phyloP scores from a whole-genome alignment of 176 grass and related monocot species.

The bread wheat (Triticum aestivum) region DNA sequence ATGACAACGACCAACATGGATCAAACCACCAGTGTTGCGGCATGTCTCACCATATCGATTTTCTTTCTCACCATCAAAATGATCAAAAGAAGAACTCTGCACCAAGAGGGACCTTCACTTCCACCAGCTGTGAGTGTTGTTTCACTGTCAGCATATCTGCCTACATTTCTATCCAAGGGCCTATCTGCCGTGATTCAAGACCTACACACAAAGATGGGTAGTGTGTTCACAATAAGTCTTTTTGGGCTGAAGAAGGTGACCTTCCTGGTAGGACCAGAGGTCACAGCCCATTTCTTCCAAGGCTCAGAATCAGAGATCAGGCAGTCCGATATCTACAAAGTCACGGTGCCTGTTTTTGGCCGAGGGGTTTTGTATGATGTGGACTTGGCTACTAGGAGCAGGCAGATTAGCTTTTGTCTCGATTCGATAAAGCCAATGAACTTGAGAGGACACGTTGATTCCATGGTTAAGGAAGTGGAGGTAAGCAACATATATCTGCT shows the following conservation, averaged over 20 bases:
- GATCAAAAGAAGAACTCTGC: no score
- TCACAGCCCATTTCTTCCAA: not conserved
- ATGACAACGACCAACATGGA: no score
- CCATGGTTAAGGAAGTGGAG: not conserved
- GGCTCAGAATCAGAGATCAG: not conserved
- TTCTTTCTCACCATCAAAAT: no score
- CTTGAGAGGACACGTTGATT: not conserved
- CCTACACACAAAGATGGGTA: not conserved
- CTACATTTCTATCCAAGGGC: not conserved
- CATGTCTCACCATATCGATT: no score
- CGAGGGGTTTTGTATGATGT: not conserved
- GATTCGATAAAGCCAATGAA: not conserved
- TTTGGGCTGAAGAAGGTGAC: not conserved
- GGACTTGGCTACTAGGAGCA: not conserved
- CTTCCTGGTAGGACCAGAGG: not conserved
- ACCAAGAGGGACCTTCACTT: no score
- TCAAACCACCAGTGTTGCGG: no score
- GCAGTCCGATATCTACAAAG: not conserved
- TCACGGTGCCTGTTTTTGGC: not conserved
- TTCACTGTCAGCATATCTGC: no score
- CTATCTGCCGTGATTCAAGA: not conserved
- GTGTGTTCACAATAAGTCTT: not conserved
- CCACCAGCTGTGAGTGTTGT: no score
- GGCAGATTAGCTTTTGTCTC: not conserved
- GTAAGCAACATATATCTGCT: not conserved